Evolutionary conservation across 164 flowering plant species (phyloP).

Genomic region (Dillenia suffruticosa): DNA sequence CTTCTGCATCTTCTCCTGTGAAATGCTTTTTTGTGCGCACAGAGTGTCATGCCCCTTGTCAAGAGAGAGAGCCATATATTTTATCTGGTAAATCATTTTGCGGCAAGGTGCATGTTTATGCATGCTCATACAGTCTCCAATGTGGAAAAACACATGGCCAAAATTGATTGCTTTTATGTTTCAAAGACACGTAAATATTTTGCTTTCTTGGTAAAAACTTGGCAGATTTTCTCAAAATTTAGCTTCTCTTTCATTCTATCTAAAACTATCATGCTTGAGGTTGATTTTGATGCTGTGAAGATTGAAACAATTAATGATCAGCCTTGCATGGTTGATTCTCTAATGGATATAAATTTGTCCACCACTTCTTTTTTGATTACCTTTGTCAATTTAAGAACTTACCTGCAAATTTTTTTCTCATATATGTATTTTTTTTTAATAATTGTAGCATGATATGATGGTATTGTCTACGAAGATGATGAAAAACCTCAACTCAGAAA

Average conservation of each 20-base stretch:
- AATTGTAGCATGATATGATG: background rate
- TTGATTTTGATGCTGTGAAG: slow-evolving; percentile 45
- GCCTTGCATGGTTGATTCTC: slow-evolving; percentile 38
- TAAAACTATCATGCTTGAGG: slow-evolving; percentile 51
- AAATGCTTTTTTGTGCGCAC: slow-evolving; percentile 65
- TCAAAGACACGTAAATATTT: background rate
- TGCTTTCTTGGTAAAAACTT: background rate
- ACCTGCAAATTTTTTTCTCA: no score
- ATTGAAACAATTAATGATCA: slow-evolving; percentile 49
- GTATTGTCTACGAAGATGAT: no score
- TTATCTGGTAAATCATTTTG: slow-evolving; percentile 34
- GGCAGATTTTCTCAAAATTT: slow-evolving; percentile 15
- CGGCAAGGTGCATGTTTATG: slow-evolving; percentile 72
- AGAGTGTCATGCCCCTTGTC: slow-evolving; percentile 33
- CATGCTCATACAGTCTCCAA: slow-evolving; percentile 54
- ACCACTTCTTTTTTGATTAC: no score
- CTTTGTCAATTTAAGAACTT: no score
- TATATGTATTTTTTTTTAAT: no score
- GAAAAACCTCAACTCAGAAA: no score
- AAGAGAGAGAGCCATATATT: slow-evolving; percentile 16
- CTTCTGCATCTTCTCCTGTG: slow-evolving; percentile 36
- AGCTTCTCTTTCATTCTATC: slow-evolving; percentile 85
- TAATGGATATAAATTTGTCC: no score
- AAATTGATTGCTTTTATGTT: slow-evolving; percentile 20
- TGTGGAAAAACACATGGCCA: slow-evolving; percentile 64